Base-by-base conservation (phyloP, 1,284 basidiomycete species). In the Entoloma clypeatum region DNA sequence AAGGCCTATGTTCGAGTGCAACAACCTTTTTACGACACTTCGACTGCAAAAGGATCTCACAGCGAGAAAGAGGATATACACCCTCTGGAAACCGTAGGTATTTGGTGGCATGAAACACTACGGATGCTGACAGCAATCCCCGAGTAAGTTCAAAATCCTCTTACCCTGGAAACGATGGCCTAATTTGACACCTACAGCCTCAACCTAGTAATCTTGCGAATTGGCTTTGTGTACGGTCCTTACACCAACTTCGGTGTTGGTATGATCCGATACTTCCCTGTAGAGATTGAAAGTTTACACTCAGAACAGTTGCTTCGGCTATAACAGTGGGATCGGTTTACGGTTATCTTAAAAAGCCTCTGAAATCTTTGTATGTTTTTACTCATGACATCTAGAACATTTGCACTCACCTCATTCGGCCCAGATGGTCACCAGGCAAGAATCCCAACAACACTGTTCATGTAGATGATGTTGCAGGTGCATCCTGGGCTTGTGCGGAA, bases 41-140 rank as follows among this genome's bases (percentile, higher is more conserved):
- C 78, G 4, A 41, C 52, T 24, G 76, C 75, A 45, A 88, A 85
- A 61, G 69, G 74, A 18, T 54, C 71, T 9, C 77, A 85, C 47
- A 67, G 75, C 34, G 91, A 92, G 67, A 83, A 79, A 56, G 81
- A 86, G 44, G 81, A 86, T 45, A 65, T 84, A 25, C 84, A 84
- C 55, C 90, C 91, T 0, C 68, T 76, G 35, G 84, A 81, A 22
- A 73, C 80, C 4, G 67, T 83, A 40, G 90, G 91, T 8, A 77
- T 72, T 16, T 94, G 91, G 91, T 93, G 91, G 89, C 90, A 93
- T 55, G 91, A 93, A 68, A 79, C 84, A 1, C 64, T 90, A 28
- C 75, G 91, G 23, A 80, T 79, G 52, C 59, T 93, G 46, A 87
- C 81, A 26, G 74, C 76, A n/a, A 81, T 92, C 31, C 65, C 77